phyloP scores from a whole-genome alignment of 2,329 filamentous ascomycete genomes.

The Diplocarpon rosae region DNA sequence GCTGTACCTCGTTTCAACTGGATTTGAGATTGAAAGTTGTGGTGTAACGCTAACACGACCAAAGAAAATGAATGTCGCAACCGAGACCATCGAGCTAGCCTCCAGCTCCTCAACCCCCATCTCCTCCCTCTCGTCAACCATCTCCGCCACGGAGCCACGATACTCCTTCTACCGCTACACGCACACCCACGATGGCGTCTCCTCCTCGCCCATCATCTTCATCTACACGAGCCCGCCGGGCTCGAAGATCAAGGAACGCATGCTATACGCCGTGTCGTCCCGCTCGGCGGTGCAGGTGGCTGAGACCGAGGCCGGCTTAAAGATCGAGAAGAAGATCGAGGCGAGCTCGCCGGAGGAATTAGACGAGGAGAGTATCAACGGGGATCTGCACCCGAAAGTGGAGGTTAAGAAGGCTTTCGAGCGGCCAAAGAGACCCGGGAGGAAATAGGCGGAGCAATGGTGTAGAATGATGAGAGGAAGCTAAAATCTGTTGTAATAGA shows the following conservation, averaged over 20 bases:
- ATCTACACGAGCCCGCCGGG: conserved; percentile 70
- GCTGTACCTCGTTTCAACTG: background rate
- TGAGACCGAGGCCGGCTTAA: conserved; percentile 51
- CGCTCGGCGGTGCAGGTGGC: conserved; percentile 56
- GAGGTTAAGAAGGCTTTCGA: conserved; percentile 60
- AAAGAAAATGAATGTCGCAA: conserved; percentile 61
- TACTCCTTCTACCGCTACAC: conserved; percentile 68
- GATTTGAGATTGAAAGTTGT: too few species aligned
- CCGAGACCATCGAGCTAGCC: conserved; percentile 58
- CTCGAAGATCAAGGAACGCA: conserved; percentile 68
- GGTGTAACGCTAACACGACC: background rate
- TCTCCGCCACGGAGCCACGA: conserved; percentile 59
- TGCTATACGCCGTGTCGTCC: conserved; percentile 71
- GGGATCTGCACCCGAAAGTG: conserved; percentile 57
- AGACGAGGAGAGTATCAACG: conserved; percentile 51
- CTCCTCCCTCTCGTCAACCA: conserved; percentile 43
- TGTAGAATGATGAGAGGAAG: background rate
- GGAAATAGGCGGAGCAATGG: conserved; percentile 15
- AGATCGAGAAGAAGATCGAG: conserved; percentile 60
- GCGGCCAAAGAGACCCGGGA: conserved; percentile 67
- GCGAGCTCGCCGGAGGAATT: conserved; percentile 60
- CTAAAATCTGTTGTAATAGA: background rate
- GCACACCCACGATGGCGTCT: conserved; percentile 42
- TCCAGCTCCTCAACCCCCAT: conserved; percentile 42
- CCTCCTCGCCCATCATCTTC: conserved; percentile 56